Evolutionary conservation across 768 basidiomycete genomes (phyloP).

Genomic region (Pulveroboletus sp.): DNA sequence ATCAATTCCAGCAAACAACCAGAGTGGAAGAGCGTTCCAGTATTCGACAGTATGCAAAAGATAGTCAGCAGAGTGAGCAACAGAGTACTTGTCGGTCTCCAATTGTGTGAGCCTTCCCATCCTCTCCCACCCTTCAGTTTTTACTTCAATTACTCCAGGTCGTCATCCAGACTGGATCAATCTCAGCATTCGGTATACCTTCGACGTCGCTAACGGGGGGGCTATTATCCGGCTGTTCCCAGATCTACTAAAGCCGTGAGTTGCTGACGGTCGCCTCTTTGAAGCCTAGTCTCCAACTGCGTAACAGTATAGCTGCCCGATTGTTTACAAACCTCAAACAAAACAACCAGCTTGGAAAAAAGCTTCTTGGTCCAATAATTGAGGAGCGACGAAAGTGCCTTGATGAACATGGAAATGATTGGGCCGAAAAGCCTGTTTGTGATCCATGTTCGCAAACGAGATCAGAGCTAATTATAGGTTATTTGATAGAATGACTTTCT

Average conservation of each 20-base stretch:
- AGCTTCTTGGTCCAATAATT: slow-evolving; percentile 27
- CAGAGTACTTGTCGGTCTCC: slow-evolving; percentile 46
- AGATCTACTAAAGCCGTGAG: not conserved
- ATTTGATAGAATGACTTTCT: slow-evolving; percentile 27
- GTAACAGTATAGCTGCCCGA: not conserved
- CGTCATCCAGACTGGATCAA: slow-evolving; percentile 34
- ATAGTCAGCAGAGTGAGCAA: slow-evolving; percentile 35
- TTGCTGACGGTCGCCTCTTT: not conserved
- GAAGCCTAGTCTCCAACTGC: not conserved
- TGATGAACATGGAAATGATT: slow-evolving; percentile 21
- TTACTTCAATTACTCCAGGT: slow-evolving; percentile 27
- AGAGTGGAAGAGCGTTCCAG: slow-evolving; percentile 40
- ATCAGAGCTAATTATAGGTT: not conserved
- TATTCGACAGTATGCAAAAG: slow-evolving; percentile 7
- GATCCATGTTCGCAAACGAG: too few species aligned
- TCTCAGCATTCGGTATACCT: slow-evolving; percentile 29
- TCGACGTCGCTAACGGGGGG: slow-evolving; percentile 20
- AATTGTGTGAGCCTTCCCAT: slow-evolving; percentile 33
- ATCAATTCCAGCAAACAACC: not conserved
- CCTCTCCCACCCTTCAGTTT: not conserved
- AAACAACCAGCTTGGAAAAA: slow-evolving; percentile 3
- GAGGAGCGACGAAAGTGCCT: slow-evolving; percentile 22
- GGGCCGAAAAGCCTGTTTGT: slow-evolving; percentile 30
- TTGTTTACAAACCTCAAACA: slow-evolving; percentile 7
- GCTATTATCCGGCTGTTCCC: slow-evolving; percentile 30